Evolutionary conservation across 352 stramenopile species (phyloP), one percentile per base, ranked within the genome.

Genomic region (Pythium brachiatum): DNA sequence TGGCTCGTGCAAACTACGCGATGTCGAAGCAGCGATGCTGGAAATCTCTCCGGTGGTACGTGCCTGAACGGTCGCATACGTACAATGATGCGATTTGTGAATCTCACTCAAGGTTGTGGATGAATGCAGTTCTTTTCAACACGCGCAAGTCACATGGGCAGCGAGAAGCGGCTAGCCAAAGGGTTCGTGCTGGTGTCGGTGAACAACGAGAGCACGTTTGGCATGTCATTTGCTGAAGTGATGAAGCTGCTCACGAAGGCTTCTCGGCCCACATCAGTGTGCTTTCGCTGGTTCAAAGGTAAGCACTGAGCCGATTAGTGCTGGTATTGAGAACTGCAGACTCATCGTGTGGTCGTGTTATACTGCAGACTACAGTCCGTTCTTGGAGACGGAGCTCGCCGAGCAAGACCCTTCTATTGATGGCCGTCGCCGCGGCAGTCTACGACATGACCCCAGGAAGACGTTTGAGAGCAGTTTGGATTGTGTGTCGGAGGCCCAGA

Each of bases 191-290:
- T 94, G 23, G 73, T 87, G 2, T 82, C 83, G 7, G 76, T 94
- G 57, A 94, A 92, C 69, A 83, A 86, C 32, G 76, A 92, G 57
- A 90, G 81, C 59, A 94, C 83, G 3, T 90, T 90, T 55, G 81
- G 83, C 7, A 57, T 64, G 60, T 66, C 60, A 20, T 92, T 92
- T 61, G 47, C 62, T 1, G 64, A 70, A 12, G 73, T 89, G 11
- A 82, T 89, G 53, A 75, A 77, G 50, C 67, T 78, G 36, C 48
- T 92, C 29, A 68, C 75, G 15, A 77, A 74, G 18, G 85, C 83
- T 11, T 86, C 81, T 3, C 72, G 78, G 12, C 83, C 85, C 5
- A 92, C 85, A 1, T 78, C 80, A 3, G 60, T 94, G 26, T 89
- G 75, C 58, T 92, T 94, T 51, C 83, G 85, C 57, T 91, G 80